A percentile compares a stretch with the other conserved stretches of the same genome.
Evolutionary conservation across 208 protist species (phyloP).

Genomic region (Trichomonas tenax): DNA sequence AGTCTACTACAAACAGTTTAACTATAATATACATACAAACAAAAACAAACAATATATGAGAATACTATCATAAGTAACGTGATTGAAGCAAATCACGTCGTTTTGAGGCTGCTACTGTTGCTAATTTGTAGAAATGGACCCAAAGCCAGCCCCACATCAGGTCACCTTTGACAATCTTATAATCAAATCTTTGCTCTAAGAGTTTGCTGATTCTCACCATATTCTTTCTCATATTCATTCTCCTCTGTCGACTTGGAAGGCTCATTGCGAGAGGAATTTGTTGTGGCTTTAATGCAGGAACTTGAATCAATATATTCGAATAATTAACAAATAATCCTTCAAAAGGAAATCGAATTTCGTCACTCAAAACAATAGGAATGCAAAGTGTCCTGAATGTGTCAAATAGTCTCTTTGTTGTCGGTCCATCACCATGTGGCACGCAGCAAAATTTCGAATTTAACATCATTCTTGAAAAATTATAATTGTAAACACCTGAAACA

Average conservation of each 20-base stretch:
- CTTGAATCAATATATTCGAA: not conserved
- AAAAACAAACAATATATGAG: no score
- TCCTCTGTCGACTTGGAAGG: not conserved
- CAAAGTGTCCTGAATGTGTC: not conserved
- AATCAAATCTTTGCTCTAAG: not conserved
- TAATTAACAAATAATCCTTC: not conserved
- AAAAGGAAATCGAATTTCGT: not conserved
- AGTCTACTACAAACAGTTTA: no score
- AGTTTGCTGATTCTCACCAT: not conserved
- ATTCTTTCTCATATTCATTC: not conserved
- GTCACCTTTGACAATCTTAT: not conserved
- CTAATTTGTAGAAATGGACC: not conserved
- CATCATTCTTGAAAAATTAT: not conserved
- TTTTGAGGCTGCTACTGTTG: not conserved
- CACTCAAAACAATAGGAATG: not conserved
- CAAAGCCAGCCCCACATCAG: not conserved
- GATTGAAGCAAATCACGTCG: not conserved
- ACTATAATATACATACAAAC: no score
- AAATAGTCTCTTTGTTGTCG: not conserved
- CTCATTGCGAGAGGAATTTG: not conserved
- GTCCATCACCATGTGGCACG: not conserved
- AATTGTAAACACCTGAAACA: no score
- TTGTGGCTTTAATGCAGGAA: not conserved
- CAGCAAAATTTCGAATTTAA: not conserved
- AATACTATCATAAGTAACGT: no score